Percentiles rank a stretch among this genome's conserved stretches.
Evolutionary conservation across 2,329 filamentous ascomycete species (phyloP).

Genomic region (Sclerotiophoma versabilis): DNA sequence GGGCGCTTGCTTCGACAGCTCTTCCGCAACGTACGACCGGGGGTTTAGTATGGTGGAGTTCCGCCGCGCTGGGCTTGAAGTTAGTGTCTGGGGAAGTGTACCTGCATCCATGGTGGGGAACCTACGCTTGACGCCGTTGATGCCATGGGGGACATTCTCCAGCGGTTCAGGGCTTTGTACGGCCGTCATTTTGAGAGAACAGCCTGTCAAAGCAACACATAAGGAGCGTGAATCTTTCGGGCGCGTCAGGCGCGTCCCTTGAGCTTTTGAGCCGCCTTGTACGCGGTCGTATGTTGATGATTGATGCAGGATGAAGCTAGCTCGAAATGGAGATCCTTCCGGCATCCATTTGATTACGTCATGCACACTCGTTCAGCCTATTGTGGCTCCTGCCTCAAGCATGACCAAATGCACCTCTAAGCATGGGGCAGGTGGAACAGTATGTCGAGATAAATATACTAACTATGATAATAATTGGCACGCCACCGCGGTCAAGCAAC

Average conservation of each 20-base stretch:
- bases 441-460: neutral
- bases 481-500: constrained; percentile 29
- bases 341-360: constrained; percentile 6
- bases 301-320: neutral
- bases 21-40: constrained; percentile 59
- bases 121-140: constrained; percentile 40
- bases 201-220: constrained; percentile 1
- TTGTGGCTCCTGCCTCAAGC: neutral
- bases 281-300: neutral
- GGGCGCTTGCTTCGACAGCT: constrained; percentile 75
- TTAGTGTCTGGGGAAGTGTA: constrained; percentile 19
- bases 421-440: neutral
- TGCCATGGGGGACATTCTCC: constrained; percentile 16
- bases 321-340: constrained; percentile 1
- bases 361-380: neutral
- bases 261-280: neutral
- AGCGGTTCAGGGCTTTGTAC: constrained; percentile 32
- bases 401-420: neutral
- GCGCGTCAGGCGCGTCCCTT: constrained; percentile 4
- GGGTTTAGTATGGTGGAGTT: constrained; percentile 52
- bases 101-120: constrained; percentile 8
- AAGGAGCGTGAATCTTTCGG: neutral
- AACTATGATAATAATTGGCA: neutral
- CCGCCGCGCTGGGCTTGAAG: constrained; percentile 34
- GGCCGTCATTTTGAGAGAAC: constrained; percentile 32